Conservation (phyloP, 1,284 basidiomycete genomes). For the Rhodotorula sp. region DNA sequence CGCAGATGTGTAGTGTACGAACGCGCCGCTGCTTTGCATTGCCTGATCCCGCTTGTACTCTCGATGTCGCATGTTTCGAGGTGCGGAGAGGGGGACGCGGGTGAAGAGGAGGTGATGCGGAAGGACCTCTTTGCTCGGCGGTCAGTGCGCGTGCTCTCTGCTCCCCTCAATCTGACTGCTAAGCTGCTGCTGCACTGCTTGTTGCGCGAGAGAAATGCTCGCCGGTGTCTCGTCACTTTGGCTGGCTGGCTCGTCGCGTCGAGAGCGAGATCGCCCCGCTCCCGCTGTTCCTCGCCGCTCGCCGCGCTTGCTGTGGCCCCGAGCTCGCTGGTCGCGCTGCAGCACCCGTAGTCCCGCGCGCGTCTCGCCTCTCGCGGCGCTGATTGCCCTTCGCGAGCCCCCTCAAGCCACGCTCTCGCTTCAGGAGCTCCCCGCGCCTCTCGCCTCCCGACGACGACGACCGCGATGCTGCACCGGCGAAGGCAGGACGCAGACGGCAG, state of each 20-base stretch:
- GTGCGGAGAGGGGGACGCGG: not conserved
- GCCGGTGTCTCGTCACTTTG: not conserved
- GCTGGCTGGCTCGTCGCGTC: not conserved
- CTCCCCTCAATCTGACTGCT: not conserved
- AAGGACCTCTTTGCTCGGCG: not conserved
- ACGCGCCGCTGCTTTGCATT: not conserved
- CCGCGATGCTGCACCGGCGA: constrained; percentile 19
- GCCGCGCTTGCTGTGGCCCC: too few species aligned
- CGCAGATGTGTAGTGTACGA: not conserved
- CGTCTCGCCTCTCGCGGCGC: too few species aligned
- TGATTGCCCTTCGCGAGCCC: not conserved
- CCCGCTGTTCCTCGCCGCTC: not conserved
- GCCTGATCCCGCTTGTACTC: not conserved
- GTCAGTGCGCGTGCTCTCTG: not conserved
- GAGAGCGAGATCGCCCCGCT: not conserved
- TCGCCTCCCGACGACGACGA: not conserved
- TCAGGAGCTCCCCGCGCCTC: too few species aligned
- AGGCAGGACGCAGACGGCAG: constrained; percentile 17
- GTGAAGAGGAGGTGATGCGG: not conserved
- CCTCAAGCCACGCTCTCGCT: not conserved
- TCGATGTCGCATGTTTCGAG: not conserved
- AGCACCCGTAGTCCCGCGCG: not conserved
- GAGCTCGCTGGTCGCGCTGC: constrained; percentile 1
- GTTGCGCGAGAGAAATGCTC: not conserved
- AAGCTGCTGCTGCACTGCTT: not conserved